Evolutionary conservation across 805 yeast species (phyloP).

Genomic region (Kodamaea restingae): DNA sequence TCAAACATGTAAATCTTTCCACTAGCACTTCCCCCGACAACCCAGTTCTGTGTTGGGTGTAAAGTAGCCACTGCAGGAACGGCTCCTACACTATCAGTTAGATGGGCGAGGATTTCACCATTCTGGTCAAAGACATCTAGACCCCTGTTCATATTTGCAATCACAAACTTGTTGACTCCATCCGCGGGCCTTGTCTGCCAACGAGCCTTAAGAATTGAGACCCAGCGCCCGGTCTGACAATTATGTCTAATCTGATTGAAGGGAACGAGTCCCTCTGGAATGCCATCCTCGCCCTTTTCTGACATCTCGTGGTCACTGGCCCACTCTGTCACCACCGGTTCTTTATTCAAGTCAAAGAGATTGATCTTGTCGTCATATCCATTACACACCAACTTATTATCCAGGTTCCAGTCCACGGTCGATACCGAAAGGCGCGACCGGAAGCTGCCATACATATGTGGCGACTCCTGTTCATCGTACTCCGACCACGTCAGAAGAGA

Average conservation of each 20-base stretch:
- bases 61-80: slow-evolving; percentile 88
- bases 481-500: slow-evolving; percentile 51
- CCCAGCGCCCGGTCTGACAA: slow-evolving; percentile 98
- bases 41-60: slow-evolving; percentile 87
- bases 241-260: slow-evolving; percentile 70
- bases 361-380: slow-evolving; percentile 88
- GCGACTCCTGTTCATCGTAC: slow-evolving; percentile 44
- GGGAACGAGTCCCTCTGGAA: slow-evolving; percentile 51
- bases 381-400: slow-evolving; percentile 74
- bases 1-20: slow-evolving; percentile 74
- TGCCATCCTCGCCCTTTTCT: slow-evolving; percentile 15
- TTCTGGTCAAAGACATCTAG: slow-evolving; percentile 75
- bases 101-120: slow-evolving; percentile 76
- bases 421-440: slow-evolving; percentile 77
- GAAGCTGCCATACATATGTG: slow-evolving; percentile 56
- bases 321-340: slow-evolving; percentile 25
- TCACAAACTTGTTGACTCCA: slow-evolving; percentile 75
- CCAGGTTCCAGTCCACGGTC: slow-evolving; percentile 75
- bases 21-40: slow-evolving; percentile 90
- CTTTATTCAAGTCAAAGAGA: slow-evolving; percentile 53
- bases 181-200: slow-evolving; percentile 79
- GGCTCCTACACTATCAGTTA: slow-evolving; percentile 67
- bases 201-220: slow-evolving; percentile 79
- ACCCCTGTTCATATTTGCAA: slow-evolving; percentile 88
- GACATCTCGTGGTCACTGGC: slow-evolving; percentile 14